phyloP scores from a whole-genome alignment of 2,329 filamentous ascomycete genomes.

The Exophiala phaeomuriformis region DNA sequence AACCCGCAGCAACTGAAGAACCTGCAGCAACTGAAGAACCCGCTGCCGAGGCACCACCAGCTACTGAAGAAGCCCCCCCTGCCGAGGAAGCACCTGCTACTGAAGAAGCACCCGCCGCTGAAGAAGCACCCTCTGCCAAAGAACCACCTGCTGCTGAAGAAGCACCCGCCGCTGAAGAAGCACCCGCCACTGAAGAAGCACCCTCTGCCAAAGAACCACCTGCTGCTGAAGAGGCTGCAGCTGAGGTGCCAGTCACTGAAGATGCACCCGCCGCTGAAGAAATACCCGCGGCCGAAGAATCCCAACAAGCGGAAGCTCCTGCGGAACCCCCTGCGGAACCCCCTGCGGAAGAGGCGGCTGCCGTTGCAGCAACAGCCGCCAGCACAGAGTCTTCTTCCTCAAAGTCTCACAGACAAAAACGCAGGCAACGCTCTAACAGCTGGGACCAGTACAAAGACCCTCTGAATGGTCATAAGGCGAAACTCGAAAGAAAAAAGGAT shows the following conservation, averaged over 20 bases:
- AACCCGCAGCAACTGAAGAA: conserved; percentile 1
- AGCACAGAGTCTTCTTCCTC: neutral
- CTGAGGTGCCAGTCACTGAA: conserved; percentile 10
- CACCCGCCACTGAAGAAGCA: conserved; percentile 16
- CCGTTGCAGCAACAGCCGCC: conserved; percentile 10
- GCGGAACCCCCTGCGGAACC: conserved; percentile 2
- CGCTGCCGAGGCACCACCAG: conserved; percentile 6
- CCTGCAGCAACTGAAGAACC: neutral
- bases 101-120: conserved; percentile 6
- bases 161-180: conserved; percentile 1
- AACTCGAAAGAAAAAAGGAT: conserved; percentile 30
- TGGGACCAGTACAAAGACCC: conserved; percentile 11
- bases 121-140: conserved; percentile 15
- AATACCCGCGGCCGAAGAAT: conserved; percentile 15
- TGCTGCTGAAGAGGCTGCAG: conserved; percentile 9
- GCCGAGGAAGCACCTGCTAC: conserved; percentile 16
- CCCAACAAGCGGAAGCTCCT: neutral
- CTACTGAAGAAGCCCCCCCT: conserved; percentile 13
- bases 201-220: neutral
- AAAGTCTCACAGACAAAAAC: conserved; percentile 13
- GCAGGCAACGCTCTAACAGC: conserved; percentile 17
- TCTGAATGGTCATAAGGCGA: conserved; percentile 28
- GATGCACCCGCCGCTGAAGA: conserved; percentile 4
- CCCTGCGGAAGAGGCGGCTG: conserved; percentile 15
- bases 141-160: conserved; percentile 14